Percentiles rank a stretch among this genome's conserved stretches.
Conservation (phyloP, 495 filamentous ascomycete species). For the Penicillium cataractarum region DNA sequence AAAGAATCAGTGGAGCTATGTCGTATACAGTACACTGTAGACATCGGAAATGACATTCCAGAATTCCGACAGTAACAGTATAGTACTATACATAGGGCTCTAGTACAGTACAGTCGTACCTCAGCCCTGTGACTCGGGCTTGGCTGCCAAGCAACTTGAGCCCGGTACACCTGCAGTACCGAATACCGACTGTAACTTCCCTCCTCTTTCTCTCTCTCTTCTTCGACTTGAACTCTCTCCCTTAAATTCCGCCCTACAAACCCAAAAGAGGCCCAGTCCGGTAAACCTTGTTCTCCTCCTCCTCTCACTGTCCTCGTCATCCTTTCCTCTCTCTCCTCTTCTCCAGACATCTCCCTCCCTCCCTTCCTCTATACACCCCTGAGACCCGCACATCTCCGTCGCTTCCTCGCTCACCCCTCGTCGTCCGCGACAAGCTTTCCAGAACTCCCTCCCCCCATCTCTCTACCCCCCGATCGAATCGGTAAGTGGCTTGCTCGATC, state of each 20-base stretch:
- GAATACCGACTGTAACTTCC: too few species aligned
- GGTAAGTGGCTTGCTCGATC: constrained; percentile 16
- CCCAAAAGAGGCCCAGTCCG: constrained; percentile 1
- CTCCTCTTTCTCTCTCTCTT: not conserved
- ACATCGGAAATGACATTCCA: too few species aligned
- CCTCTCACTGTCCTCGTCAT: constrained; percentile 21
- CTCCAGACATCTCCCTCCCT: constrained; percentile 1
- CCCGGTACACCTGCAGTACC: too few species aligned
- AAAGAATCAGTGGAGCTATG: too few species aligned
- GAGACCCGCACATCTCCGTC: constrained; percentile 23
- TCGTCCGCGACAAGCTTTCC: not conserved
- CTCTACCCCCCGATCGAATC: not conserved
- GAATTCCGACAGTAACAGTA: too few species aligned
- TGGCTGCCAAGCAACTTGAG: too few species aligned
- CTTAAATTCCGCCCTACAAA: constrained; percentile 5
- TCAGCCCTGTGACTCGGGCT: too few species aligned
- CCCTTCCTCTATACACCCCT: constrained; percentile 7
- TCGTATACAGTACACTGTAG: too few species aligned
- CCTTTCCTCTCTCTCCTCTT: constrained; percentile 10
- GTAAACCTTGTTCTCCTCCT: constrained; percentile 19
- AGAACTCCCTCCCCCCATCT: constrained; percentile 4
- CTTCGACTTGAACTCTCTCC: too few species aligned
- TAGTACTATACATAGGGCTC: too few species aligned
- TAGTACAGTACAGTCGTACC: too few species aligned
- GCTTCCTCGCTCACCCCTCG: constrained; percentile 10